Base-by-base conservation (phyloP, 164 flowering plant genomes). In the Buxus sempervirens region DNA sequence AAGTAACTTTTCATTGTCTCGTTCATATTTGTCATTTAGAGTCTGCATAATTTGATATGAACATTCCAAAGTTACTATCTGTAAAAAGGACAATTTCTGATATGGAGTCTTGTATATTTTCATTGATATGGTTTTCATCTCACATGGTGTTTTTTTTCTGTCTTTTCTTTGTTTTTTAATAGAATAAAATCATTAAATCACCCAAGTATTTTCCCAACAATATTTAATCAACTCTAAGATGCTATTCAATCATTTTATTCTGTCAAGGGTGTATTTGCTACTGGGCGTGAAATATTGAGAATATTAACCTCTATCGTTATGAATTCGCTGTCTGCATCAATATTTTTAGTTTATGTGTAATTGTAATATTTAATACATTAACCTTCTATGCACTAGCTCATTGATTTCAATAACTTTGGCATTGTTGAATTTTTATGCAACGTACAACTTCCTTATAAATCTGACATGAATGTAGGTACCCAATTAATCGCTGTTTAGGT, bases 401-500 rank as follows among this genome's bases (percentile, higher is more conserved):
- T 27, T 58, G 61, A 5, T 1, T 26, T 26, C 26, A 5, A 15
- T 55, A n/a, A 62, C 19, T 10, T 14, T 63, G 23, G 7, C 12
- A 22, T 27, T 13, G 21, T 6, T 27, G 4, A 26, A 26, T 19
- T 58, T 26, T 10, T 26, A 16, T 24, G 6, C 6, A 2, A 10
- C 25, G 48, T 4, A 42, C n/a, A 70, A 32, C 24, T 65, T 1
- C 54, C 55, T 54, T 58, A 8, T 20, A 15, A 14, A 36, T 1
- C 2, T 45, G 51, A 10, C 1, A 45, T 45, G 51, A 45, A 45
- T 82, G 73, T 61, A 95, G 98, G 80, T 89, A 85, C 68, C 69
- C 77, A 2, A 70, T 87, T 42, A 66, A 83, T 75, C 71, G 73
- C 0, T 60, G 23, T 20, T 67, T 95, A 57, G 79, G 63, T 70